Base-by-base conservation (phyloP, 177 flowering plant genomes). In the Vitis hybrid region DNA sequence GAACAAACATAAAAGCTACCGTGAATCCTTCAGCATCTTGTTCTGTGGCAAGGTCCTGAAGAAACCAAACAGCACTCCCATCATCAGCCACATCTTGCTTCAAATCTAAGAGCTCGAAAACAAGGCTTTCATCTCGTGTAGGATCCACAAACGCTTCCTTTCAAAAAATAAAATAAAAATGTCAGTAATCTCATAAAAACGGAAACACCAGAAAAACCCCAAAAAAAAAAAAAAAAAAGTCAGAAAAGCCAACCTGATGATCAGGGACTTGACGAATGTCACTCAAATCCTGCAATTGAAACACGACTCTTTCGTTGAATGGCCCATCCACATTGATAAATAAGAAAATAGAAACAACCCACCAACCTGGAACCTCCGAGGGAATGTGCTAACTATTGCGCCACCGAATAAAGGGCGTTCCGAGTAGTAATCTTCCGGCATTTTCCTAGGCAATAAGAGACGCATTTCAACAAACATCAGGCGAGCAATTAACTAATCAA, bases 131-230 rank as follows among this genome's bases (percentile, higher is more conserved):
- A 69, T 96, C 98, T 12, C 95, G 86, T 1, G 72, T 64, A 65
- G 98, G 94, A 75, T 96, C 99, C 50, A 74, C 95, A 83, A 82
- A 91, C 24, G 73, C 93, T 81, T 89, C 93, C 91, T 88, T 35
- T 19, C 21, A 19, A 57, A 24, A 10, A 69, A 72, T 7, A 70
- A 54, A 59, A 60, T 4, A 11, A 10, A 3, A 32, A 48, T 56
- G 4, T 56, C 62, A 48, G 9, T 12, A 30, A 64, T 24, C 21
- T 19, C 21, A 19, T 19, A 0, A 19, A 0, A 19, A 19, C 21
- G 21, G 21, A 19, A 19, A 19, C 21, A 19, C 21, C 21, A 19
- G 21, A 19, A 19, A 19, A 19, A 1, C 21, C 21, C 21, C 21
- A 1, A 19, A 19, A 19, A 19, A 19, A 19, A 18, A 13, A 7